These are phyloP conservation scores for Salix koriyanagi DNA, from an alignment of 345 rosid genomes.

Conservation along the genomic window DNA sequence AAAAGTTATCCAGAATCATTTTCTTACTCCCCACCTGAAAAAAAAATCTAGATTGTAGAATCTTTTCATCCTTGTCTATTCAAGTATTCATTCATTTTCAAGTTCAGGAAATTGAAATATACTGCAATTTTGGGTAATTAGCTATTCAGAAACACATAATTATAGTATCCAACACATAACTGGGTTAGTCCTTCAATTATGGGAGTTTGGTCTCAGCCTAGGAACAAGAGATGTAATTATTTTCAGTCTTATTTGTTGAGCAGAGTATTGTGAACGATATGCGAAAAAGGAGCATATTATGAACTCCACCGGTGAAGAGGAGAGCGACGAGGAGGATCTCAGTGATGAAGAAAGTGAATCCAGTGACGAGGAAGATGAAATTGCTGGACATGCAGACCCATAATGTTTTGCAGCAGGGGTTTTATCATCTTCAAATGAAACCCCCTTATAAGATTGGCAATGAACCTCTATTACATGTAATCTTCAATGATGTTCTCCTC, in stretches of 20 bases:
- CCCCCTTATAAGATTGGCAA: not conserved
- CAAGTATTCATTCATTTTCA: no score
- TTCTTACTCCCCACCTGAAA: no score
- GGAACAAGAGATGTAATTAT: not conserved
- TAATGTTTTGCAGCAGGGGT: slow-evolving; percentile 12
- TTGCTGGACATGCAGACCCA: slow-evolving; percentile 59
- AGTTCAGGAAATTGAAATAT: not conserved
- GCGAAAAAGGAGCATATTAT: slow-evolving; percentile 48
- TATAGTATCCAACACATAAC: not conserved
- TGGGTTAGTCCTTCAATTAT: not conserved
- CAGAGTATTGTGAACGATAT: slow-evolving; percentile 59
- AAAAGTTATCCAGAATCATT: not conserved
- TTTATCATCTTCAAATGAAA: slow-evolving; percentile 1
- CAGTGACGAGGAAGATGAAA: slow-evolving; percentile 44
- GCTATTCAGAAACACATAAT: no score
- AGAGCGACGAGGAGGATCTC: slow-evolving; percentile 44
- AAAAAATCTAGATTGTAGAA: no score
- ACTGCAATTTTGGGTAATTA: not conserved
- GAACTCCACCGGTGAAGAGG: slow-evolving; percentile 35
- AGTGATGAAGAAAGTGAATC: slow-evolving; percentile 43
- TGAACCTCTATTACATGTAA: slow-evolving; percentile 1
- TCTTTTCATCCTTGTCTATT: no score
- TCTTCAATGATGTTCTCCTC: slow-evolving; percentile 9
- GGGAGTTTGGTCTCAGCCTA: not conserved
- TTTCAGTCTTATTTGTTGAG: slow-evolving; percentile 6